Base-by-base conservation (phyloP, 148 eudicot genomes). In the Rhododendron ovatum region DNA sequence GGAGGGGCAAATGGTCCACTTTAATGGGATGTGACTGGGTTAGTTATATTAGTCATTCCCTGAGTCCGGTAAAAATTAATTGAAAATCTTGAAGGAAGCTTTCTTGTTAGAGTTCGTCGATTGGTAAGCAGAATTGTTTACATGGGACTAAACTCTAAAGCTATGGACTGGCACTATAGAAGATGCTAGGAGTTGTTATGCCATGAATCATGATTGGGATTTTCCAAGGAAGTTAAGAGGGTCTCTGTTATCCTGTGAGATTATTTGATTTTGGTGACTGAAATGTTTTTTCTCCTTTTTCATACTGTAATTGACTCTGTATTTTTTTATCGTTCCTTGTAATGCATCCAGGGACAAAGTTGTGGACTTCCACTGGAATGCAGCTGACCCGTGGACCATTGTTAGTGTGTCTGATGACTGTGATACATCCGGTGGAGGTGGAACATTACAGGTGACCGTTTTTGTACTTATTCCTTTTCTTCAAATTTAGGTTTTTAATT, bases 321-420 rank as follows among this genome's bases (percentile, higher is more conserved):
- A 65, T 26, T 28, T 18, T n/a, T 20, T 59, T 3, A 9, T 24
- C 9, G 33, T 75, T 30, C 41, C 2, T 61, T 53, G 11, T n/a
- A 33, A 47, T 89, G 81, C 26, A 47, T 80, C 47, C 91, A 96
- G 99, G 91, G 97, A 94, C 81, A 97, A 95, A 89, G 95, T 97
- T 45, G 98, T 97, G 26, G 99, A 97, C 88, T 97, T 97, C 86
- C 99, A 97, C 87, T 97, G 98, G 96, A 97, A 94, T 85, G 88
- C 91, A 6, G 90, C 90, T 89, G 98, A 97, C 88, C 95, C 99
- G 63, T 97, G 99, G 99, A 97, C 98, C 7, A 83, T 97, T 86
- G 98, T 94, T 6, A 97, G 99, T 73, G 99, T 95, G 82, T 97
- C 99, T 9, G 99, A 97, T 86, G 99, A 96, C 87, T 94, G 96